Conservation (phyloP, 2,329 filamentous ascomycete genomes). For the Cercospora zeae-maydis region DNA sequence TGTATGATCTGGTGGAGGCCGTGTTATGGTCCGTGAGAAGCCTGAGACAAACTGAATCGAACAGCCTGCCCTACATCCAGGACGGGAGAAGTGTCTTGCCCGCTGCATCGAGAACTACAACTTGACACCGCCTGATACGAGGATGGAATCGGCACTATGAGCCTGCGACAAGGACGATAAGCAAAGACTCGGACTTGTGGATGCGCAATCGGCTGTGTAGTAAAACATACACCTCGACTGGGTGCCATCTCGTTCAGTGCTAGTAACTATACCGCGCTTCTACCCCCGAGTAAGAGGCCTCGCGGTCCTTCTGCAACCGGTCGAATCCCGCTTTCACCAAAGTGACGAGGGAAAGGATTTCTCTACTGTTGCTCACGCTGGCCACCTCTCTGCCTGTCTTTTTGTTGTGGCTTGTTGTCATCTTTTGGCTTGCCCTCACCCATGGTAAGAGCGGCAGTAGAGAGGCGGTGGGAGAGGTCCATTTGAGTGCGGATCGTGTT, state of each 20-base stretch:
- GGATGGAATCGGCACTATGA: neutral
- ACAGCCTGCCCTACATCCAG: neutral
- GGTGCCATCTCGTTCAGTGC: constrained; percentile 19
- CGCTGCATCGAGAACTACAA: too few relatives aligned
- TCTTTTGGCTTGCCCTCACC: constrained; percentile 33
- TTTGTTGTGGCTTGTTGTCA: constrained; percentile 26
- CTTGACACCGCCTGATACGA: neutral
- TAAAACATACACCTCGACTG: constrained; percentile 15
- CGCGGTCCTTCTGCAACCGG: neutral
- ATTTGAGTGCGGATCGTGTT: constrained; percentile 99
- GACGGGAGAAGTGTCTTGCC: too few relatives aligned
- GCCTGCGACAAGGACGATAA: neutral
- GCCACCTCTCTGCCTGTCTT: constrained; percentile 27
- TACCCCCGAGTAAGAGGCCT: neutral
- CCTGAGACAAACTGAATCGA: neutral
- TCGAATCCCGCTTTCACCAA: neutral
- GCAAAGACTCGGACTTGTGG: neutral
- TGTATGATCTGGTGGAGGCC: neutral
- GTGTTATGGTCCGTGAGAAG: too few relatives aligned
- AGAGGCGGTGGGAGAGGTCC: constrained; percentile 91
- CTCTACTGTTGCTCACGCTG: constrained; percentile 29
- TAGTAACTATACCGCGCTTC: constrained; percentile 10
- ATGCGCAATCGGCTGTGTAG: neutral
- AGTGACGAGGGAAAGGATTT: neutral
- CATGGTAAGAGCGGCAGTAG: constrained; percentile 56